phyloP scores from a whole-genome alignment of 176 grass and related monocot species.

The Bromus sterilis region DNA sequence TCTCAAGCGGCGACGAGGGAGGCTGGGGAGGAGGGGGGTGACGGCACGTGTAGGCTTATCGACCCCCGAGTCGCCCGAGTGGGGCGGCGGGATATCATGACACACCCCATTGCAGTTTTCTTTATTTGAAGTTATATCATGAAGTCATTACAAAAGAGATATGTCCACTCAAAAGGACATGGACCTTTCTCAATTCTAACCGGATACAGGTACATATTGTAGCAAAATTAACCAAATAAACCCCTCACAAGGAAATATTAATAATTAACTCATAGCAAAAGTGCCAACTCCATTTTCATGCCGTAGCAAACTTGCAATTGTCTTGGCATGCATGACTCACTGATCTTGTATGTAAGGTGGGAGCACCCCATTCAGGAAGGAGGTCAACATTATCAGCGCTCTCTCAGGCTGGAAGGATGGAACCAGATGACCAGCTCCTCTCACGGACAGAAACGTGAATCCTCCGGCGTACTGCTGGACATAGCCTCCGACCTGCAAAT shows the following conservation, averaged over 20 bases:
- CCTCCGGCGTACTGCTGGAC: conserved; percentile 30
- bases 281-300: not conserved
- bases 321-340: not conserved
- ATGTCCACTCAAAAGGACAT: not conserved
- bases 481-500: conserved; percentile 24
- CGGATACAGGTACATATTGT: not conserved
- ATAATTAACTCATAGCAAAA: not conserved
- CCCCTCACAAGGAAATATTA: not conserved
- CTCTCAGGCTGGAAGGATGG: conserved; percentile 30
- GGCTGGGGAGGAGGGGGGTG: no score
- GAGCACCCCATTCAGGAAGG: conserved; percentile 26
- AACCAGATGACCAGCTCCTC: conserved; percentile 39
- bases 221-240: not conserved
- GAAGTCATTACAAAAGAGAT: not conserved
- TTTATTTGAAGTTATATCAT: no score
- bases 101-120: no score
- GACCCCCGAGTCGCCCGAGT: no score
- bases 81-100: no score
- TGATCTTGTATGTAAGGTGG: not conserved
- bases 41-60: no score
- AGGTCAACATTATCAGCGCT: conserved; percentile 17
- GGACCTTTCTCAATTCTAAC: not conserved
- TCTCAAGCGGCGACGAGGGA: no score
- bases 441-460: conserved; percentile 35
- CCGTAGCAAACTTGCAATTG: not conserved